These are phyloP conservation scores for Chrysoporthe cubensis DNA, from an alignment of 2,329 filamentous ascomycete species.

Conservation along the genomic window DNA sequence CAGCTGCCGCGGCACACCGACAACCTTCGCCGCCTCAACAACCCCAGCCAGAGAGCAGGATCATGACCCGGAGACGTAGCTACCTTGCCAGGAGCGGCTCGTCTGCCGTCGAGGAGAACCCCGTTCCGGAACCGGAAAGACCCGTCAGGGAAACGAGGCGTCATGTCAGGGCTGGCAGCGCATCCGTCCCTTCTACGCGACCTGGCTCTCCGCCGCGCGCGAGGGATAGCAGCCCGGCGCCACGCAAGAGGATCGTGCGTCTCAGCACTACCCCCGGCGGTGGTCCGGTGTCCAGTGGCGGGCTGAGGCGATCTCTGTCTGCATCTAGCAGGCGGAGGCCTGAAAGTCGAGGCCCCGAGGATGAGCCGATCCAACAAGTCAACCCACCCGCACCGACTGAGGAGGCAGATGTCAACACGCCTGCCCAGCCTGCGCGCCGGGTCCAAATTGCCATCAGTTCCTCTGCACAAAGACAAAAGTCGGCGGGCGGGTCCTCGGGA, in stretches of 20 bases:
- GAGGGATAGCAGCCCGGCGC: conserved; percentile 55
- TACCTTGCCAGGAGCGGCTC: conserved; percentile 50
- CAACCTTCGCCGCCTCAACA: conserved; percentile 2
- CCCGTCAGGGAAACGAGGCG: conserved; percentile 41
- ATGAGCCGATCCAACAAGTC: conserved; percentile 36
- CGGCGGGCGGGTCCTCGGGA: conserved; percentile 42
- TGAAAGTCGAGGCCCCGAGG: conserved; percentile 36
- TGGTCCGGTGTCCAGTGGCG: conserved; percentile 39
- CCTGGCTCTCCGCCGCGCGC: conserved; percentile 50
- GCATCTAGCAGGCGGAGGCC: conserved; percentile 35
- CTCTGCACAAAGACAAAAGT: conserved; percentile 47
- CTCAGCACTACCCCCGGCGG: conserved; percentile 53
- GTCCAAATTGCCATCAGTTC: conserved; percentile 60
- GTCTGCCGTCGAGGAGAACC: conserved; percentile 45
- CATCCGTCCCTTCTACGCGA: conserved; percentile 46
- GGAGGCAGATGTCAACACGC: conserved; percentile 53
- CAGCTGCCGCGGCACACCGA: conserved; percentile 37
- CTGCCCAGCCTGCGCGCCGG: conserved; percentile 53
- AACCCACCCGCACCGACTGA: conserved; percentile 32
- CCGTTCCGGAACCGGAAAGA: conserved; percentile 28
- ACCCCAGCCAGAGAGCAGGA: conserved; percentile 45
- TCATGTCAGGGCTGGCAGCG: conserved; percentile 53
- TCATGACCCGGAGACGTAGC: conserved; percentile 55
- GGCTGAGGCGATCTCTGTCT: conserved; percentile 57
- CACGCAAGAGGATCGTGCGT: conserved; percentile 60